These are phyloP conservation scores for Striga asiatica DNA, from an alignment of 257 asterid species.

Conservation along the genomic window DNA sequence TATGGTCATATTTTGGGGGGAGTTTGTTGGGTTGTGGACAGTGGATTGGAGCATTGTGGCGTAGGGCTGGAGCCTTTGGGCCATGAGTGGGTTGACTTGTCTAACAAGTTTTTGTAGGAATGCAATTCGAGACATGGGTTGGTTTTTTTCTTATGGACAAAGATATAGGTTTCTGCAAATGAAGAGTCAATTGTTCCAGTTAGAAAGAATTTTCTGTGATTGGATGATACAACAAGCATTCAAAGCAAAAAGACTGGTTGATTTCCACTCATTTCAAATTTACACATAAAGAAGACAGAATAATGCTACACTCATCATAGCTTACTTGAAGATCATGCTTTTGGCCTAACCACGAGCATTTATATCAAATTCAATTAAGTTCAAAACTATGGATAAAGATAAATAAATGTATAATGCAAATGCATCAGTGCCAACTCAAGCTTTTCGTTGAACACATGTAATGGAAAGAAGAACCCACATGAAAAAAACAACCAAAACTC, in stretches of 20 bases:
- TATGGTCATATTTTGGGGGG: conserved; percentile 8
- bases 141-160: neutral
- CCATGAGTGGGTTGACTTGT: conserved; percentile 24
- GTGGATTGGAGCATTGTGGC: conserved; percentile 20
- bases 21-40: conserved; percentile 3
- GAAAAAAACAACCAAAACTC: neutral
- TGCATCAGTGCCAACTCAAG: neutral
- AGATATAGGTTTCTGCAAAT: conserved; percentile 6
- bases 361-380: conserved; percentile 1
- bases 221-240: too few species aligned
- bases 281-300: too few species aligned
- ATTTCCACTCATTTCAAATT: neutral
- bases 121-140: conserved; percentile 31
- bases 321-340: neutral
- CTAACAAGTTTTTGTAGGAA: conserved; percentile 28
- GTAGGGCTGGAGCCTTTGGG: conserved; percentile 22
- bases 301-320: neutral
- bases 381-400: neutral
- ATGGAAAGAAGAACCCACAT: neutral
- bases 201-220: neutral
- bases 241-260: too few species aligned
- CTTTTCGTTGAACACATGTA: conserved; percentile 17
- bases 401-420: too few species aligned
- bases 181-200: neutral
- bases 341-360: too few species aligned